phyloP scores from a whole-genome alignment of 495 filamentous ascomycete genomes.

The Podospora anserina region DNA sequence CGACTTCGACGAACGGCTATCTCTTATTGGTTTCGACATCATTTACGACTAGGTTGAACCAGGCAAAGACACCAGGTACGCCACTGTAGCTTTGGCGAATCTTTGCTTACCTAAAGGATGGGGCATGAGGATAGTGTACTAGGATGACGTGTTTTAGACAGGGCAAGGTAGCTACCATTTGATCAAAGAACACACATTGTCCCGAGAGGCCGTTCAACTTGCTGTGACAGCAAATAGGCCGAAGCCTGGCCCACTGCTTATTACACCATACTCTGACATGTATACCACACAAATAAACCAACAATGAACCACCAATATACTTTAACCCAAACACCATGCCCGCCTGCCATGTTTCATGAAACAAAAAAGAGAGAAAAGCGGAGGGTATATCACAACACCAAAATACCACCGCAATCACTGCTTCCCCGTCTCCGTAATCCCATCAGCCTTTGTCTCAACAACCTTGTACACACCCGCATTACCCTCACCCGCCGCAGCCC shows the following conservation, averaged over 20 bases:
- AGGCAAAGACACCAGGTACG: too few relatives aligned
- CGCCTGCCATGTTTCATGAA: neutral
- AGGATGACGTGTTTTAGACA: too few relatives aligned
- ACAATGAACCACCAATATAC: neutral
- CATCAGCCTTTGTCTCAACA: slow-evolving; percentile 57
- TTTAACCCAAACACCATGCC: neutral
- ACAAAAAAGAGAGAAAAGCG: neutral
- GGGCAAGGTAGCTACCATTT: too few relatives aligned
- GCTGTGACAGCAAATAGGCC: neutral
- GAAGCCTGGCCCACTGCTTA: neutral
- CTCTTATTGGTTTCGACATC: too few relatives aligned
- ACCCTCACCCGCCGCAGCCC: slow-evolving; percentile 69
- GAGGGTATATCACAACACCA: neutral
- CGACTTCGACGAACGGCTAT: too few relatives aligned
- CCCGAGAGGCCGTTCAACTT: too few relatives aligned
- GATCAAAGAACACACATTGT: too few relatives aligned
- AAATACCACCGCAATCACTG: neutral
- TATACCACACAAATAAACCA: neutral
- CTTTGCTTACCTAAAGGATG: too few relatives aligned
- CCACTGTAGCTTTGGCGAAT: too few relatives aligned
- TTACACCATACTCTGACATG: neutral
- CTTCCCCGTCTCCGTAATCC: slow-evolving; percentile 39
- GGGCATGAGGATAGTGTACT: too few relatives aligned
- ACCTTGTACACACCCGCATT: slow-evolving; percentile 63
- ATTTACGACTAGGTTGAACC: too few relatives aligned